Percentiles rank a stretch among this genome's conserved stretches.
Evolutionary conservation across 2,329 filamentous ascomycete genomes (phyloP).

Genomic region (Fusarium floridanum): DNA sequence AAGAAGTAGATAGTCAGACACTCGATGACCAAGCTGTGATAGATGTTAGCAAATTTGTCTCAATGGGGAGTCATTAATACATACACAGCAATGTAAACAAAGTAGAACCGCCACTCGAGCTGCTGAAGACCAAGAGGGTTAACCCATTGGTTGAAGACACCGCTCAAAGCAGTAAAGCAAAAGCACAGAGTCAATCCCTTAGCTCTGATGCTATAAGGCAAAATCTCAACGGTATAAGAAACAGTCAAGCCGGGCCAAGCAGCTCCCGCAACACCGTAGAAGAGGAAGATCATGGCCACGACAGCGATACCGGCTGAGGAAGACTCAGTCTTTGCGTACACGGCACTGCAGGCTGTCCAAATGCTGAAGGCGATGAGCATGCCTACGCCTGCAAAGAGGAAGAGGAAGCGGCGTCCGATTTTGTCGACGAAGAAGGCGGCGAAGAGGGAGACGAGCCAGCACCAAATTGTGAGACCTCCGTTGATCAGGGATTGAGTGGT

Average conservation of each 20-base stretch:
- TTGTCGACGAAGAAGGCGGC: conserved; percentile 44
- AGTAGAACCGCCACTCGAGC: conserved; percentile 42
- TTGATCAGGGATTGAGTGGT: conserved; percentile 44
- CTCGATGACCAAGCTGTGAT: conserved; percentile 34
- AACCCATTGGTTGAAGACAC: conserved; percentile 44
- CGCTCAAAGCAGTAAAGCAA: conserved; percentile 41
- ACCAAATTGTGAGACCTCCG: conserved; percentile 43
- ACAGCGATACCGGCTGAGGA: conserved; percentile 35
- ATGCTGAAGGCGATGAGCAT: conserved; percentile 43
- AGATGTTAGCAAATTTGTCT: rapidly evolving
- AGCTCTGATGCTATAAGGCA: conserved; percentile 43
- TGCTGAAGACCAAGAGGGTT: conserved; percentile 42
- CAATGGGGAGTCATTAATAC: rapidly evolving
- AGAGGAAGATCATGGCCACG: conserved; percentile 45
- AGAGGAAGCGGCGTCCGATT: conserved; percentile 39
- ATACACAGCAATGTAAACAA: conserved; percentile 44
- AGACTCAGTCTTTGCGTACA: conserved; percentile 42
- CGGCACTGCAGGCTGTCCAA: conserved; percentile 42
- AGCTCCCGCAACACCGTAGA: conserved; percentile 41
- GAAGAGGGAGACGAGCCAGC: conserved; percentile 39
- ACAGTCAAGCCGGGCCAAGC: conserved; percentile 44
- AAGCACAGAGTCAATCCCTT: conserved; percentile 44
- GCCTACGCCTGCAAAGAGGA: conserved; percentile 39
- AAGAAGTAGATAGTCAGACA: conserved; percentile 45
- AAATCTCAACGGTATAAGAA: conserved; percentile 41